Base-by-base conservation (phyloP, 108 stramenopile genomes). In the Pseudonitzschia pungens region DNA sequence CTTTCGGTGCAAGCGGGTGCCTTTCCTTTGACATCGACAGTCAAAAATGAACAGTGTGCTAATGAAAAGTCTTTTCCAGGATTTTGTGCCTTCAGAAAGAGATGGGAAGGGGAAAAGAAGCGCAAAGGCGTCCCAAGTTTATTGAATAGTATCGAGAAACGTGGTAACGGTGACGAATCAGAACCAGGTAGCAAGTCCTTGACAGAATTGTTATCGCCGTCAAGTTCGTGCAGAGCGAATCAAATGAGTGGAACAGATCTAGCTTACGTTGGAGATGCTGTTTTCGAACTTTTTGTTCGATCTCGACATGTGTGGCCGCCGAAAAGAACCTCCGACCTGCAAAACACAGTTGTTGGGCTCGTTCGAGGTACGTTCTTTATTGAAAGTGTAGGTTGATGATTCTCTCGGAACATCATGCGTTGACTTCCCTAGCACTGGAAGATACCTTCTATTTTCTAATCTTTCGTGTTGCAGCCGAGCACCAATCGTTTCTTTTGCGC, bases 231-330 rank as follows among this genome's bases (percentile, higher is more conserved):
- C 59, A 62, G 71, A 22, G 75, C 70, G 28, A 57, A 88, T 81
- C 93, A 89, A 73, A 87, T 94, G 86, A 83, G 86, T 77, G 85
- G 90, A 43, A 90, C 93, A 10, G 78, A 87, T 44, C 73, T 91
- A 53, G 91, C 94, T 10, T 95, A 92, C 73, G 76, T 95, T 60
- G 94, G 94, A 18, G 94, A 95, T 80, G 86, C 82, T 41, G 84
- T 92, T 9, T 95, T 80, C 62, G 91, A 92, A 55, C 75, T 95
- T 21, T 90, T 90, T 58, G 77, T 95, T 36, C 75, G 94, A 77
- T 88, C 88, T 36, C 67, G 84, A 53, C 77, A 86, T 81, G 87
- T 95, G 11, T 95, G 91, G 91, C 94, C 94, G 9, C 68, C 80
- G 9, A 74, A 87, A 75, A 67, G 83, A 75, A 92, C 89, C 58